Evolutionary conservation across 2,329 filamentous ascomycete genomes (phyloP).

Genomic region (Penicillium brevicompactum): DNA sequence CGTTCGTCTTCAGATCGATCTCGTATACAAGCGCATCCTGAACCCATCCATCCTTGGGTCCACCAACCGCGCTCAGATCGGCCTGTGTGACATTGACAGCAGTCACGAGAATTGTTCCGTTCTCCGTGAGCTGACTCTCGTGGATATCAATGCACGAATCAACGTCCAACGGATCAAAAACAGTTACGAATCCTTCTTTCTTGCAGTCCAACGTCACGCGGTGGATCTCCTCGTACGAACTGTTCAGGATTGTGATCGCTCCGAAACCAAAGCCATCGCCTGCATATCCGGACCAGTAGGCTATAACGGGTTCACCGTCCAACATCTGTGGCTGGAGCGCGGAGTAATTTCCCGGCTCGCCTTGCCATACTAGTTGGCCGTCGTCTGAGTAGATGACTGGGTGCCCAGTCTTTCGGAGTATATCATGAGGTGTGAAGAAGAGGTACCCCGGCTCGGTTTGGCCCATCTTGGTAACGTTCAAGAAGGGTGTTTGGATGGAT

Average conservation of each 20-base stretch:
- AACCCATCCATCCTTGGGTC: constrained; percentile 26
- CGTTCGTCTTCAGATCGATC: constrained; percentile 29
- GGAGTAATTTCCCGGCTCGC: constrained; percentile 12
- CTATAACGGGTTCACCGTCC: constrained; percentile 23
- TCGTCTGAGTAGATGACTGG: constrained; percentile 26
- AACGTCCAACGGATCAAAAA: constrained; percentile 7
- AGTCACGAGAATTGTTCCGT: constrained; percentile 25
- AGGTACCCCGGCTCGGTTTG: constrained; percentile 26
- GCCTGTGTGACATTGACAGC: constrained; percentile 24
- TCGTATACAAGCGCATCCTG: constrained; percentile 31
- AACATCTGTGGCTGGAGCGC: constrained; percentile 25
- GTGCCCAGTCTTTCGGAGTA: constrained; percentile 2
- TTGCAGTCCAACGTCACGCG: constrained; percentile 16
- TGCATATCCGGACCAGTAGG: constrained; percentile 28
- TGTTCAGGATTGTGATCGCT: constrained; percentile 23
- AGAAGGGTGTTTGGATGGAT: constrained; percentile 9
- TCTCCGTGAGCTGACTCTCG: constrained; percentile 23
- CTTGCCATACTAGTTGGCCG: constrained; percentile 31
- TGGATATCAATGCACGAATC: constrained; percentile 29
- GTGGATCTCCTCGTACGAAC: constrained; percentile 26
- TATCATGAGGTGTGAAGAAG: constrained; percentile 19
- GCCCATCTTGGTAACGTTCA: constrained; percentile 28
- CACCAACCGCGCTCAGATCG: constrained; percentile 24
- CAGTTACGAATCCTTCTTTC: constrained; percentile 14
- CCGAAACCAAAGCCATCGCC: constrained; percentile 21